Evolutionary conservation across 192 early-diverging fungal genomes (phyloP), one percentile per base, ranked within the genome.

Genomic region (Coemansia asiatica): DNA sequence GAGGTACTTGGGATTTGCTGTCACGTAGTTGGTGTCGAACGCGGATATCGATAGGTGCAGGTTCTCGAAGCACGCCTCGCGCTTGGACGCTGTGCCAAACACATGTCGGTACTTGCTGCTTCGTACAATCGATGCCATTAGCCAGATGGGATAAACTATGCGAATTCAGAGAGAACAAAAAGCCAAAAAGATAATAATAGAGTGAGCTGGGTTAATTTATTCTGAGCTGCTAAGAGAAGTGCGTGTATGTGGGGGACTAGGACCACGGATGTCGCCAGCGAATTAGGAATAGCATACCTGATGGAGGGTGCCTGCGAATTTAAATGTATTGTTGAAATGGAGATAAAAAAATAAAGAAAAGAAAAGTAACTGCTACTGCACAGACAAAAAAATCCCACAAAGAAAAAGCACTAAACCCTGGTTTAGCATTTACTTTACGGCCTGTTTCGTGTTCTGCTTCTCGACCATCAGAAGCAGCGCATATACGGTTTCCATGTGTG

Each of bases 11-110:
- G 94, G 91, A 87, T 99, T 99, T 60, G 90, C 91, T 56, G 92
- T 88, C 68, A 97, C 91, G 64, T 95, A 85, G 86, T 99, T 98
- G 72, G 94, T 99, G 77, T 99, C 97, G 95, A 95, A 98, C 9
- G 97, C 96, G 62, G 85, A 91, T 55, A 87, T 82, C 28, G 92
- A 90, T 48, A 96, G 87, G 64, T 92, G 86, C 54, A 96, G 81
- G 83, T 95, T 98, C 81, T 99, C 97, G 64, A 90, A 99, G 83
- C 92, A 90, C 46, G 88, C 78, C 40, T 99, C 95, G 68, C 93
- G 86, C 84, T 95, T 98, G 74, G 87, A 81, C 6, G 85, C 76
- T 6, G 91, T 95, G 50, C 95, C 97, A 68, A 88, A 99, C 56
- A 96, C 93, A 85, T 99, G 97, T 66, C 97, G 89, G 80, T 82